phyloP scores from a whole-genome alignment of 805 yeast species.

The Starmerella bombicola region DNA sequence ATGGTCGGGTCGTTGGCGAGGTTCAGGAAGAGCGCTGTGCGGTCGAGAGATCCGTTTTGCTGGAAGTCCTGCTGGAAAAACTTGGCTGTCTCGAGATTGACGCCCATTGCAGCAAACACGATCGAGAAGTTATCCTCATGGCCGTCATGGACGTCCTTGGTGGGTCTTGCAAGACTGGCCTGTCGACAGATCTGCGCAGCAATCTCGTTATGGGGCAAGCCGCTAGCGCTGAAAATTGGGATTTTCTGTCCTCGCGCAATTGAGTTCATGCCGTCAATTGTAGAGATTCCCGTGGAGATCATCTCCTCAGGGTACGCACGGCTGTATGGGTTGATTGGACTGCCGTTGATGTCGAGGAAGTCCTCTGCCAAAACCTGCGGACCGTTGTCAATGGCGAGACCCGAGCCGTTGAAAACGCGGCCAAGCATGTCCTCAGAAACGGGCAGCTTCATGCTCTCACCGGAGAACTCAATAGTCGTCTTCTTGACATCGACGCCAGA shows the following conservation, averaged over 20 bases:
- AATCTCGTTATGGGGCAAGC: constrained; percentile 98
- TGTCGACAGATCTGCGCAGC: constrained; percentile 99
- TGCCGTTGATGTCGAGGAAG: constrained; percentile 94
- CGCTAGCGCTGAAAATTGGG: constrained; percentile 97
- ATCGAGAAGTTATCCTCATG: constrained; percentile 98
- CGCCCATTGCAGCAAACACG: constrained; percentile 99
- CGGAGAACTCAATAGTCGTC: constrained; percentile 94
- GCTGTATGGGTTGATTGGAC: constrained; percentile 96
- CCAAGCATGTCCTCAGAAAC: constrained; percentile 97
- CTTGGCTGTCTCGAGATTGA: constrained; percentile 93
- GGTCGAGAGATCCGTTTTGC: constrained; percentile 95
- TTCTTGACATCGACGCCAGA: constrained; percentile 97
- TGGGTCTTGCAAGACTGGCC: constrained; percentile 98
- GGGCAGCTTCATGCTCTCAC: constrained; percentile 81
- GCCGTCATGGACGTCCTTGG: constrained; percentile 98
- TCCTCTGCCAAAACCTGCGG: constrained; percentile 98
- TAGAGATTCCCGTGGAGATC: constrained; percentile 98
- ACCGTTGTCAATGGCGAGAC: constrained; percentile 95
- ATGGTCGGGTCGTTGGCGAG: constrained; percentile 99
- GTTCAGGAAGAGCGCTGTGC: constrained; percentile 91
- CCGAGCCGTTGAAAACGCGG: constrained; percentile 97
- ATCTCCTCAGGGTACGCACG: constrained; percentile 99
- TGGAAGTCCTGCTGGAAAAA: constrained; percentile 99
- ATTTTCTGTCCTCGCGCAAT: constrained; percentile 99
- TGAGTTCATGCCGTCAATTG: constrained; percentile 98